Conservation (phyloP, 2,329 filamentous ascomycete genomes). For the Penicillium frequentans region DNA sequence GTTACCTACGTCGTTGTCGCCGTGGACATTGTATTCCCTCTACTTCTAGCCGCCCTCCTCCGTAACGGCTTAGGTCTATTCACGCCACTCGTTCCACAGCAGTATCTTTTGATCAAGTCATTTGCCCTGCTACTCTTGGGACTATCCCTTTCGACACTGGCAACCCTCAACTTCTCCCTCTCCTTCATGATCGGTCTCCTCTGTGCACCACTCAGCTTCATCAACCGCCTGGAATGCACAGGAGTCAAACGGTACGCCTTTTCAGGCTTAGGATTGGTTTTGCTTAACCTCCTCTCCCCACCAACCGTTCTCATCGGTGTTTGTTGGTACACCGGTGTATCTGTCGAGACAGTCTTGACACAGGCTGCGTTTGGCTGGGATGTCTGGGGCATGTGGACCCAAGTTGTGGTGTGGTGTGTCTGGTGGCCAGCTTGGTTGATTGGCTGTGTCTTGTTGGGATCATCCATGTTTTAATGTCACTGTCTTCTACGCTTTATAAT, state of each 20-base stretch:
- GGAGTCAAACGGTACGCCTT: slow-evolving; percentile 23
- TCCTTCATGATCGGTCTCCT: slow-evolving; percentile 81
- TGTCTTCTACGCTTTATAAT: neutral
- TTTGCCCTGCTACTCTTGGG: slow-evolving; percentile 91
- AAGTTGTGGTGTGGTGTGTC: slow-evolving; percentile 86
- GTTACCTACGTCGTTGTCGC: slow-evolving; percentile 61
- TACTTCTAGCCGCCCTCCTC: slow-evolving; percentile 57
- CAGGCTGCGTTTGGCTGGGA: slow-evolving; percentile 85
- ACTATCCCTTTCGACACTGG: slow-evolving; percentile 86
- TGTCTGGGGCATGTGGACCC: slow-evolving; percentile 85
- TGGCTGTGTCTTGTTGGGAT: slow-evolving; percentile 44
- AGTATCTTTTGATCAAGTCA: slow-evolving; percentile 78
- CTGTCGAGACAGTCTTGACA: slow-evolving; percentile 61
- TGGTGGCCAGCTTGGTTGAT: slow-evolving; percentile 94
- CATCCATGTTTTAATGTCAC: slow-evolving; percentile 30
- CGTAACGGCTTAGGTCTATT: slow-evolving; percentile 45
- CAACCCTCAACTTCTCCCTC: slow-evolving; percentile 93
- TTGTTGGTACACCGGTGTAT: slow-evolving; percentile 49
- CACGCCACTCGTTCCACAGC: slow-evolving; percentile 60
- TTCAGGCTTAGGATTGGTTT: slow-evolving; percentile 43
- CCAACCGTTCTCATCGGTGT: slow-evolving; percentile 53
- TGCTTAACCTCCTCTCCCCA: slow-evolving; percentile 64
- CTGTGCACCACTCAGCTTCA: slow-evolving; percentile 76
- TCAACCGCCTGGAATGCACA: slow-evolving; percentile 31
- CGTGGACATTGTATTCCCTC: slow-evolving; percentile 58